Percentiles rank a stretch among this genome's conserved stretches.
Evolutionary conservation across 108 stramenopile species (phyloP).

Genomic region (Nitzschia sp.): DNA sequence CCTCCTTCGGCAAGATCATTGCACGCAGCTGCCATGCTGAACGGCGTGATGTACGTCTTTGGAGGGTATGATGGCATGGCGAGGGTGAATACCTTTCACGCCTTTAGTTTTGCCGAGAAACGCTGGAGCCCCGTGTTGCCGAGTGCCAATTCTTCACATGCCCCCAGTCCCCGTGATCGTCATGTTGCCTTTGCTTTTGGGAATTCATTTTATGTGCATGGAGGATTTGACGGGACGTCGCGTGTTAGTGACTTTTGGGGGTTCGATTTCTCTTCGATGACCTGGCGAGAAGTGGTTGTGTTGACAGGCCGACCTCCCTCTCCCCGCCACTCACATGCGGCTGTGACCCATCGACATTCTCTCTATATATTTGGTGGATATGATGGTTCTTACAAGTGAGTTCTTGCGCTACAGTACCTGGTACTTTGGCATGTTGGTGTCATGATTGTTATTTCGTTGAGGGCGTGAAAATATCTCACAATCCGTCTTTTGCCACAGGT

Average conservation of each 20-base stretch:
- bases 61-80: slow-evolving; percentile 84
- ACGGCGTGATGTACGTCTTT: slow-evolving; percentile 50
- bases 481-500: slow-evolving; percentile 1
- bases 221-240: slow-evolving; percentile 87
- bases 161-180: slow-evolving; percentile 86
- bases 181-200: slow-evolving; percentile 84
- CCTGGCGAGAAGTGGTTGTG: slow-evolving; percentile 79
- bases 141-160: slow-evolving; percentile 50
- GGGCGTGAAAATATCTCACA: neutral
- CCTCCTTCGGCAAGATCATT: slow-evolving; percentile 32
- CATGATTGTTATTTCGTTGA: neutral
- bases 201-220: slow-evolving; percentile 88
- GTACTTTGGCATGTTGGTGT: too few species aligned
- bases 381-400: slow-evolving; percentile 91
- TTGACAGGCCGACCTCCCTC: slow-evolving; percentile 61
- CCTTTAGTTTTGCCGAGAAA: slow-evolving; percentile 83
- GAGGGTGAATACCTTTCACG: slow-evolving; percentile 93
- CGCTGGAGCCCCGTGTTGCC: slow-evolving; percentile 61
- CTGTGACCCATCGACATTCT: slow-evolving; percentile 80
- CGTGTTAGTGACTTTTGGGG: slow-evolving; percentile 89
- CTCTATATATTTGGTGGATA: slow-evolving; percentile 90
- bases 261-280: slow-evolving; percentile 78
- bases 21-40: slow-evolving; percentile 84
- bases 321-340: slow-evolving; percentile 94
- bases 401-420: too few species aligned